Evolutionary conservation across 1,139 yeast genomes (phyloP).

Genomic region (Candida freyschussii): DNA sequence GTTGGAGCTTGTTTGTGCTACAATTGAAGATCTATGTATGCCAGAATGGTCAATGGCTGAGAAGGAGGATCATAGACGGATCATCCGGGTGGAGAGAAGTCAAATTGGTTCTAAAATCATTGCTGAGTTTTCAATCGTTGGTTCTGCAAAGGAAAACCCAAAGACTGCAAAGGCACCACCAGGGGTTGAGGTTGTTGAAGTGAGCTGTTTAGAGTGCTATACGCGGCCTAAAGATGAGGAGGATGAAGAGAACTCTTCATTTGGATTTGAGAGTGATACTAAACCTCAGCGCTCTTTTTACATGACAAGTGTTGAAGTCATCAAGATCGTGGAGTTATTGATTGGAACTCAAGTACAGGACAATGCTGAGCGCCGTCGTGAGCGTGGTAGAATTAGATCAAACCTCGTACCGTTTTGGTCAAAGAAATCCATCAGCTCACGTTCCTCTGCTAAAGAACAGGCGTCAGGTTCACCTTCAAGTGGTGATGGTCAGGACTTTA

Average conservation of each 20-base stretch:
- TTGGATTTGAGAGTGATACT: conserved; percentile 7
- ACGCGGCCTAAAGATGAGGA: conserved; percentile 34
- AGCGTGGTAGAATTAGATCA: conserved; percentile 59
- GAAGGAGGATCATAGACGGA: conserved; percentile 46
- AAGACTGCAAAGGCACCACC: conserved; percentile 29
- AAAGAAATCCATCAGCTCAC: conserved; percentile 51
- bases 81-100: conserved; percentile 50
- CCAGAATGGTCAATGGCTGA: conserved; percentile 49
- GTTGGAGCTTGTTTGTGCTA: conserved; percentile 41
- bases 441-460: conserved; percentile 31
- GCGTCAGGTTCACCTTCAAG: conserved; percentile 20
- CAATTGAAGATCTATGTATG: conserved; percentile 41
- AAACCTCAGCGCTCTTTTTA: conserved; percentile 38
- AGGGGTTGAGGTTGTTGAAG: conserved; percentile 48
- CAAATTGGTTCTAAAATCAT: conserved; percentile 44
- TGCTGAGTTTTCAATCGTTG: conserved; percentile 48
- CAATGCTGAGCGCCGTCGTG: conserved; percentile 45
- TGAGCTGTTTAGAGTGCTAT: conserved; percentile 50
- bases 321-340: conserved; percentile 56
- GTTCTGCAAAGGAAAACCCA: conserved; percentile 47
- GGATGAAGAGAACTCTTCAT: conserved; percentile 25
- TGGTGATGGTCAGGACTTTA: conserved; percentile 31
- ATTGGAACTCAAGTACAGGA: conserved; percentile 46
- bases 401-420: conserved; percentile 69
- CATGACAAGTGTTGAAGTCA: conserved; percentile 62